Conservation (phyloP, 2,329 filamentous ascomycete species). For the Penicillium thymicola region DNA sequence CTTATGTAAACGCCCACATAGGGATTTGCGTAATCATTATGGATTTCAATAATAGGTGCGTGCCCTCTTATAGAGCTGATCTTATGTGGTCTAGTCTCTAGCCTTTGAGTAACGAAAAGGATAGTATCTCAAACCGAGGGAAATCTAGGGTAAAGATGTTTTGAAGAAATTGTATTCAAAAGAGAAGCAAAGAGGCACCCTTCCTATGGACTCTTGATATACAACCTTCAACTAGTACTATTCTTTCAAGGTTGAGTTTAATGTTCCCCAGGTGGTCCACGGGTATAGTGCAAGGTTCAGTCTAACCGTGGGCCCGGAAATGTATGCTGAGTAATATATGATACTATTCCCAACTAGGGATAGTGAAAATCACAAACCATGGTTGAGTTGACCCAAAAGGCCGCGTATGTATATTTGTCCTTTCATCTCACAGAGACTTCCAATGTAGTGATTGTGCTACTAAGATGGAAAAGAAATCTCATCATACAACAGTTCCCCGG, state of each 20-base stretch:
- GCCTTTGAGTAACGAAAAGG: background rate
- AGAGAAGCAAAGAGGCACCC: background rate
- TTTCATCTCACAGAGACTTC: background rate
- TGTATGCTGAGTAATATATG: background rate
- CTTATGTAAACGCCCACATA: too few relatives aligned
- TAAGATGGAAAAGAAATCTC: background rate
- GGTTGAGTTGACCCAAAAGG: background rate
- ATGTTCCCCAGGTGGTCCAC: too few relatives aligned
- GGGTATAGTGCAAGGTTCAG: background rate
- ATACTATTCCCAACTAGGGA: background rate
- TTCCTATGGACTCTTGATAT: background rate
- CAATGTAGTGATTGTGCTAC: background rate
- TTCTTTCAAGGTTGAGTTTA: too few relatives aligned
- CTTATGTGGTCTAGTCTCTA: background rate
- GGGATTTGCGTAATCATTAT: background rate
- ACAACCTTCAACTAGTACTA: too few relatives aligned
- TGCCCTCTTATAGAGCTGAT: background rate
- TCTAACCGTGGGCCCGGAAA: background rate
- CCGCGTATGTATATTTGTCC: background rate
- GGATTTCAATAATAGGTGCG: background rate
- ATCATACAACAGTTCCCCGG: background rate
- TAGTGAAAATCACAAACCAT: background rate
- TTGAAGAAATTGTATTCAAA: background rate
- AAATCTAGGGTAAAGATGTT: background rate
- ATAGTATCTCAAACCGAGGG: background rate